Evolutionary conservation across 2,329 filamentous ascomycete species (phyloP), one percentile per base, ranked within the genome.

Genomic region (Beauveria medogensis): DNA sequence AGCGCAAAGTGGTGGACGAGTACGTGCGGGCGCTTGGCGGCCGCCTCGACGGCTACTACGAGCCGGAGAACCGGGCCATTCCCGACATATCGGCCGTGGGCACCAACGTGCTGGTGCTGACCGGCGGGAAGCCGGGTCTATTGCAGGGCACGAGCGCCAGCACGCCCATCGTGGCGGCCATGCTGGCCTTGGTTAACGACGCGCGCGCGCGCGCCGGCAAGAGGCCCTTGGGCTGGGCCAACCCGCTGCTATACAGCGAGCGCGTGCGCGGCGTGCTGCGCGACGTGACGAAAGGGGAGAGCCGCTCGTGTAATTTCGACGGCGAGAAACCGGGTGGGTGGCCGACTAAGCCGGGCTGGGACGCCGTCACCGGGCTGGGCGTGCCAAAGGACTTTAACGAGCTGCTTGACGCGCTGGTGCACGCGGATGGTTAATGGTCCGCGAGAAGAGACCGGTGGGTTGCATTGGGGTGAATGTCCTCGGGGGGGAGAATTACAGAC

Each of bases 81-180:
- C 82, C 82, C 0, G 81, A 84, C 65, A 72, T 84, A 26, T 74
- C 79, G 4, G 79, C 77, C 3, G 77, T 90, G 24, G 80, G 85
- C 1, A 82, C 82, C 8, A 81, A 84, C 63, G 88, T 86, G 60
- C 64, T 70, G 7, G 73, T 76, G 41, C 61, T 73, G 3, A 64
- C 71, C 18, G 67, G 68, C 6, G 74, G 73, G 8, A 55, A 59
- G 16, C 61, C 68, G 5, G 44, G 57, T 0, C 63, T 64, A 2
- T 68, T 78, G 2, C 65, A 71, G 52, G 80, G 80, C 12, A 82
- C 80, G 14, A 80, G 78, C 59, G 82, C 81, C 1, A 80, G 79
- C 43, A 77, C 82, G 4, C 83, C 82, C 0, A 76, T 83, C 0
- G 70, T 85, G 22, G 82, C 81, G 5, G 72, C 80, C 26, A 77